These are phyloP conservation scores for Aspergillus heteromorphus DNA, from an alignment of 495 filamentous ascomycete species.

Conservation along the genomic window DNA sequence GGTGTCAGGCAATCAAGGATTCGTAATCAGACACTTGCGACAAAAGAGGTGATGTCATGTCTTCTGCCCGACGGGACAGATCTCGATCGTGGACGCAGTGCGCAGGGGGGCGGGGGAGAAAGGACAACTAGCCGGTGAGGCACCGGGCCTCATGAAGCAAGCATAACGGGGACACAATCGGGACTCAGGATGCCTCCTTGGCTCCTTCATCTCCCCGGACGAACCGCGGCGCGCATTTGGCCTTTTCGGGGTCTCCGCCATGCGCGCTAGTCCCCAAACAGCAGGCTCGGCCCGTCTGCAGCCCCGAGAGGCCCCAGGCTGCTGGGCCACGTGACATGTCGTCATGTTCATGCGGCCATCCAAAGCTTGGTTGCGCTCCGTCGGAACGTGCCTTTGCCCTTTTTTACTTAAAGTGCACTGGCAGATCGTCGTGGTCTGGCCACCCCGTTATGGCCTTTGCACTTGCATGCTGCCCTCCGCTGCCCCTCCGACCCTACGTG, in stretches of 20 bases:
- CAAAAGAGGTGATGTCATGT: slow-evolving; percentile 26
- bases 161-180: too few species aligned
- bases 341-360: slow-evolving; percentile 17
- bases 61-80: slow-evolving; percentile 1
- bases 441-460: slow-evolving; percentile 10
- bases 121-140: slow-evolving; percentile 13
- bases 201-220: slow-evolving; percentile 1
- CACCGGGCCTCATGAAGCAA: slow-evolving; percentile 20
- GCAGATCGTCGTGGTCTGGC: slow-evolving; percentile 16
- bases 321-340: slow-evolving; percentile 19
- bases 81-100: background rate
- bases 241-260: slow-evolving; percentile 4
- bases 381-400: background rate
- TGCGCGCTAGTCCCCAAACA: slow-evolving; percentile 21
- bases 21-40: slow-evolving; percentile 1
- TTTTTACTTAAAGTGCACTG: slow-evolving; percentile 1
- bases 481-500: slow-evolving; percentile 51
- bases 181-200: too few species aligned
- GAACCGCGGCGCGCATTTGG: slow-evolving; percentile 1
- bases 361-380: background rate
- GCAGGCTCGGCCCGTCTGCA: slow-evolving; percentile 17
- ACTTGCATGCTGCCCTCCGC: slow-evolving; percentile 42
- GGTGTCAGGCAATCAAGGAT: slow-evolving; percentile 6
- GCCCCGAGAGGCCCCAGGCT: background rate
- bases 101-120: background rate